phyloP scores from a whole-genome alignment of 176 grass and related monocot genomes.

The Aechmea fasciata region DNA sequence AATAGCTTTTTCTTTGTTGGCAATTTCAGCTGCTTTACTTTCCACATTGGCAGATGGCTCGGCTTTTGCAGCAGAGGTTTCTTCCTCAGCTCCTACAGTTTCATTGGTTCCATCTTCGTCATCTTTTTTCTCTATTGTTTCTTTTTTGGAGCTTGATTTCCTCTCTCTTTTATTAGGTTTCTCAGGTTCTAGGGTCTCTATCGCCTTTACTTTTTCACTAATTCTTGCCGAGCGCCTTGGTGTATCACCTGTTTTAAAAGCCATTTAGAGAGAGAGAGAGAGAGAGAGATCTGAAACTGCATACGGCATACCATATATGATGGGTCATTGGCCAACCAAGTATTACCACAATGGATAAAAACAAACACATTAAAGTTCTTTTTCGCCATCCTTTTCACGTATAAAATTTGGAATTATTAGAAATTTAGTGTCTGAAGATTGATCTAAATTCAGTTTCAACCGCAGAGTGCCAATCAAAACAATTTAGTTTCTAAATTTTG shows the following conservation, averaged over 20 bases:
- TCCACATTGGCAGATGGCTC: slow-evolving; percentile 30
- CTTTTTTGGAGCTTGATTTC: slow-evolving; percentile 38
- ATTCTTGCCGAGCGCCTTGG: slow-evolving; percentile 85
- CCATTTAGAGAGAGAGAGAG: slow-evolving; percentile 10
- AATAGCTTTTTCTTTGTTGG: slow-evolving; percentile 25
- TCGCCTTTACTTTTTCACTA: slow-evolving; percentile 70
- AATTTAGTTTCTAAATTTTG: no score
- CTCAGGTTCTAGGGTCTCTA: slow-evolving; percentile 66
- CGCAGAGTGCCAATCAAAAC: no score
- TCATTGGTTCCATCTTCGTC: slow-evolving; percentile 26
- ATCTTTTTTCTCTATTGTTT: slow-evolving; percentile 40
- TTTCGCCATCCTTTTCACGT: no score
- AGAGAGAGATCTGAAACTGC: no score
- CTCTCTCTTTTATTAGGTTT: slow-evolving; percentile 55
- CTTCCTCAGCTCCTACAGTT: slow-evolving; percentile 24
- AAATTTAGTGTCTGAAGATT: no score
- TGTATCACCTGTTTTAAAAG: slow-evolving; percentile 63
- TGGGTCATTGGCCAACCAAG: neutral
- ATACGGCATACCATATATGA: no score
- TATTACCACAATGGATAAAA: neutral
- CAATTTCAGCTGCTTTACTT: slow-evolving; percentile 43
- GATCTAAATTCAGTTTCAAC: no score
- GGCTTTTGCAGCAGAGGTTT: slow-evolving; percentile 22
- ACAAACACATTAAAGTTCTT: neutral
- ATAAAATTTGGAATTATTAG: no score